These are phyloP conservation scores for Herpotrichia juniperi DNA, from an alignment of 2,329 filamentous ascomycete genomes.

Conservation along the genomic window DNA sequence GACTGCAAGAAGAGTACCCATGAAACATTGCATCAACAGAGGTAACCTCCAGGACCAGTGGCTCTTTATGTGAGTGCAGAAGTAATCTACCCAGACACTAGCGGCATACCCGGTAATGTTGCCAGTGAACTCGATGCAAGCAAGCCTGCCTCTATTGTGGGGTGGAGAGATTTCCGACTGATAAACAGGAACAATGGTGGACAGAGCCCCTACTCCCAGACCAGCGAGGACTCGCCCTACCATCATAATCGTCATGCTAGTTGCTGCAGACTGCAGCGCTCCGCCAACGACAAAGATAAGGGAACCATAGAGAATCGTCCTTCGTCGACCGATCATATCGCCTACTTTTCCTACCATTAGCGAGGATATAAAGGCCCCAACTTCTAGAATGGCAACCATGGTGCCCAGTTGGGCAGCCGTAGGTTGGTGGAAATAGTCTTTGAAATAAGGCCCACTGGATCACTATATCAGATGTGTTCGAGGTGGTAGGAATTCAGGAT, in stretches of 20 bases:
- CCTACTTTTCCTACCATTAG: conserved; percentile 85
- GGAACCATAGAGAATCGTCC: conserved; percentile 92
- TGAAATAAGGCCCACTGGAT: conserved; percentile 81
- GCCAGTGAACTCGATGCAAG: conserved; percentile 96
- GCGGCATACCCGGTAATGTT: conserved; percentile 96
- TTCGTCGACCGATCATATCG: conserved; percentile 87
- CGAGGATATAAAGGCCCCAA: conserved; percentile 91
- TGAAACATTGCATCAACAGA: conserved; percentile 88
- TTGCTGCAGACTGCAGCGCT: conserved; percentile 81
- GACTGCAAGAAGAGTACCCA: conserved; percentile 83
- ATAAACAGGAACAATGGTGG: conserved; percentile 60
- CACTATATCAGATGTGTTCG: conserved; percentile 32
- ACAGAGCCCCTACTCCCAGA: conserved; percentile 57
- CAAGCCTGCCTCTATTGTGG: conserved; percentile 92
- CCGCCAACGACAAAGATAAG: conserved; percentile 86
- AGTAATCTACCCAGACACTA: conserved; percentile 98
- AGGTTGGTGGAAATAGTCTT: conserved; percentile 90
- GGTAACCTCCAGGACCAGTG: conserved; percentile 91
- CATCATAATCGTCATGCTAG: conserved; percentile 85
- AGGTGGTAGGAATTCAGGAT: conserved; percentile 20
- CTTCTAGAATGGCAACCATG: conserved; percentile 95
- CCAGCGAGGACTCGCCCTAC: conserved; percentile 58
- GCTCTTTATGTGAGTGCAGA: conserved; percentile 86
- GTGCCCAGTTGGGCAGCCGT: conserved; percentile 87
- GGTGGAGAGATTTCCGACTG: conserved; percentile 75